phyloP scores from a whole-genome alignment of 345 rosid species.

The Salix viminalis region DNA sequence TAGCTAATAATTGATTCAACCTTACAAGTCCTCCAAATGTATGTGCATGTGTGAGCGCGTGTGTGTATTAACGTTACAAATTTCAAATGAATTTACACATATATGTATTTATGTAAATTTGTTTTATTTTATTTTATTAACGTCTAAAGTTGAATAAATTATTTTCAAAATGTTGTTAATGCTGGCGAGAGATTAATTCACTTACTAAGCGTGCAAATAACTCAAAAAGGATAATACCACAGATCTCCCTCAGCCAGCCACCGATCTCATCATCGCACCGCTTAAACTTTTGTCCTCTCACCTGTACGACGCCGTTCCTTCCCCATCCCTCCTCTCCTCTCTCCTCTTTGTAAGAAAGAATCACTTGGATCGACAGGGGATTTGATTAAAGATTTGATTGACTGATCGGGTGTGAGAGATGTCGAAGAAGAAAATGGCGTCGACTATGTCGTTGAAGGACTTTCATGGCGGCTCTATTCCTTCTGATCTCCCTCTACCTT shows the following conservation, averaged over 20 bases:
- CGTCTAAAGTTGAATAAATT: background rate
- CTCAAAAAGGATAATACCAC: background rate
- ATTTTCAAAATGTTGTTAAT: background rate
- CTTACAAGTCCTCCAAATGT: no score
- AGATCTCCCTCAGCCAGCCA: background rate
- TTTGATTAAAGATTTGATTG: background rate
- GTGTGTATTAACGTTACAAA: background rate
- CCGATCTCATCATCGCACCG: background rate
- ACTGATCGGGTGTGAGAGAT: background rate
- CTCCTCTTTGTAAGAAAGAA: no score
- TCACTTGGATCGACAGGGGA: background rate
- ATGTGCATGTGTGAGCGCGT: background rate
- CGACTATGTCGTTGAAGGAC: constrained; percentile 30
- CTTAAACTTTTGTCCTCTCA: background rate
- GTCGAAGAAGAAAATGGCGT: constrained; percentile 28
- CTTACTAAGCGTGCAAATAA: background rate
- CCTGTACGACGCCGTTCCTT: background rate
- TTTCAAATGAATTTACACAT: no score
- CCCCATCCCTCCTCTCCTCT: background rate
- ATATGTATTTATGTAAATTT: no score
- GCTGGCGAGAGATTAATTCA: background rate
- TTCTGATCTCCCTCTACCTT: constrained; percentile 28
- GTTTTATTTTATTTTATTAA: no score
- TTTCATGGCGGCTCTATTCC: constrained; percentile 33
- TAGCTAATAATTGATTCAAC: no score